Percentiles rank a stretch among this genome's conserved stretches.
Evolutionary conservation across 2,329 filamentous ascomycete species (phyloP).

Genomic region (Colletotrichum paranaense): DNA sequence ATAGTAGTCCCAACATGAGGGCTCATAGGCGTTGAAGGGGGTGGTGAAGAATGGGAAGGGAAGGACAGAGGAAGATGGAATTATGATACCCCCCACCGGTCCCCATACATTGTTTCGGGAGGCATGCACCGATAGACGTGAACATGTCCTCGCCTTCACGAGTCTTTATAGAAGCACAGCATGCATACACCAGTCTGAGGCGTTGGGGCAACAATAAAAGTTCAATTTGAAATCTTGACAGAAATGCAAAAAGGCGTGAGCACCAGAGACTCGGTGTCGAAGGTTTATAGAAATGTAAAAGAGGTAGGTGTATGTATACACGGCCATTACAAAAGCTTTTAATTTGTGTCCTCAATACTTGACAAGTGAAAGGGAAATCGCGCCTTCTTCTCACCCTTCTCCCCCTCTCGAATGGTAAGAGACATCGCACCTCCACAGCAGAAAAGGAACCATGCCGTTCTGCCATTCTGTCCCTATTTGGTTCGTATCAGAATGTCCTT

Average conservation of each 20-base stretch:
- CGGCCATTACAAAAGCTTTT: not conserved
- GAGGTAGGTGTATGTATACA: not conserved
- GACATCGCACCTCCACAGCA: not conserved
- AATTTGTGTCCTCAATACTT: not conserved
- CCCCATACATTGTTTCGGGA: not conserved
- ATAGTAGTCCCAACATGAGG: conserved; percentile 63
- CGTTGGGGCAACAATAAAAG: too few species aligned
- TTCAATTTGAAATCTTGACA: too few species aligned
- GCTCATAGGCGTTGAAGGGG: conserved; percentile 44
- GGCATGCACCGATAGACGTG: not conserved
- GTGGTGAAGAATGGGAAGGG: conserved; percentile 9
- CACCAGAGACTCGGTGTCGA: not conserved
- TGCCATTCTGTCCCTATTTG: not conserved
- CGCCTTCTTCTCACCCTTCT: not conserved
- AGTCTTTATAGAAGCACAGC: not conserved
- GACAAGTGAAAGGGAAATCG: not conserved
- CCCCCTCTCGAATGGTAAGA: not conserved
- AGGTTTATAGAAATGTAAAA: not conserved
- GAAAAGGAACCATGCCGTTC: not conserved
- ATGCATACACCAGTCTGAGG: too few species aligned
- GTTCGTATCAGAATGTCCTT: not conserved
- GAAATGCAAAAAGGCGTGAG: too few species aligned
- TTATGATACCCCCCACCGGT: conserved; percentile 25
- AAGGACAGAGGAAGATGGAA: not conserved
- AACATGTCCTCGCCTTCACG: not conserved